A percentile compares a stretch with the other conserved stretches of the same genome.
phyloP scores from a whole-genome alignment of 345 rosid genomes.

The Noccaea caerulescens region DNA sequence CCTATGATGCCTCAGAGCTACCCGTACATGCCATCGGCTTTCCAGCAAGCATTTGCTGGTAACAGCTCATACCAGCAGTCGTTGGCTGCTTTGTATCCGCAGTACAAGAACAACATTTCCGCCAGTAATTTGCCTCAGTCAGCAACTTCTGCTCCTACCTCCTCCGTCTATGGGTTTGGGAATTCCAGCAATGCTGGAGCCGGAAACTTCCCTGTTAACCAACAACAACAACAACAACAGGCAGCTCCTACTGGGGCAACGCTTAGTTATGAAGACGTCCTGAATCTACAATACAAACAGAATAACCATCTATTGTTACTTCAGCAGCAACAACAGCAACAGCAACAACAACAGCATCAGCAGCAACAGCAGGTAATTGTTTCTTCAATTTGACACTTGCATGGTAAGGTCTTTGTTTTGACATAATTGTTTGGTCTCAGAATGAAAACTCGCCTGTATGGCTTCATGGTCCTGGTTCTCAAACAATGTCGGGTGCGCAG shows the following conservation, averaged over 20 bases:
- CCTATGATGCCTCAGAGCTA: constrained; percentile 87
- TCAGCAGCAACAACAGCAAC: constrained; percentile 59
- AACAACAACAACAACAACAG: constrained; percentile 50
- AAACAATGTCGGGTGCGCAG: constrained; percentile 68
- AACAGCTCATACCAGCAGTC: constrained; percentile 79
- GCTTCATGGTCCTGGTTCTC: constrained; percentile 77
- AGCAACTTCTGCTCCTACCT: constrained; percentile 55
- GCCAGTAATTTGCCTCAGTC: constrained; percentile 85
- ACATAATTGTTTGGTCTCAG: constrained; percentile 45
- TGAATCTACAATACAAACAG: constrained; percentile 85
- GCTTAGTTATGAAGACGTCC: constrained; percentile 70
- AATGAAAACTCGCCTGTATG: constrained; percentile 81
- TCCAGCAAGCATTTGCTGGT: constrained; percentile 82
- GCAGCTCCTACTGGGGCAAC: constrained; percentile 64
- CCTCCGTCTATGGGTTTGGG: constrained; percentile 83
- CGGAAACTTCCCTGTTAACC: constrained; percentile 73
- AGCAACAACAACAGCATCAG: constrained; percentile 24
- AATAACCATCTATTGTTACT: constrained; percentile 66
- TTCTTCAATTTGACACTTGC: background rate
- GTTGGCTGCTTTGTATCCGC: constrained; percentile 78
- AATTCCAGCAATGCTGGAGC: constrained; percentile 64
- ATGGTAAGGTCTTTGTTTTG: constrained; percentile 5
- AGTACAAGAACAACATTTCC: constrained; percentile 77
- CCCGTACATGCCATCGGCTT: constrained; percentile 82
- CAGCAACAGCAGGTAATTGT: constrained; percentile 21